Evolutionary conservation across 257 asterid genomes (phyloP).

Genomic region (Osmanthus fragrans): DNA sequence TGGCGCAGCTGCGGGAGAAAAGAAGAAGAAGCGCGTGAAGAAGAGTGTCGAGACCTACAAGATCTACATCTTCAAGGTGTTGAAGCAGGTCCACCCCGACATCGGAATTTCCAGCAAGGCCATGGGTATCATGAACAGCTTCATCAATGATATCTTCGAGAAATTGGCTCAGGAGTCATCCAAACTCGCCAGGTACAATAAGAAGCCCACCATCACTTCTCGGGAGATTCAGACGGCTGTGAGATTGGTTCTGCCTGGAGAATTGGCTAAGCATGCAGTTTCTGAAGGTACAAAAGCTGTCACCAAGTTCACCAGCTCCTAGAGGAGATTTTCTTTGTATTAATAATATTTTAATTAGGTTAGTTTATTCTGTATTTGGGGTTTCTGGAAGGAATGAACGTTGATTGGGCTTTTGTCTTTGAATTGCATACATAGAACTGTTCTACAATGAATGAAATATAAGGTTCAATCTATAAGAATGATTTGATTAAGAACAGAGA

Average conservation of each 20-base stretch:
- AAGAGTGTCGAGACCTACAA: conserved; percentile 1
- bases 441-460: neutral
- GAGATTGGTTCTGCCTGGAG: neutral
- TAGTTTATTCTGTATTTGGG: neutral
- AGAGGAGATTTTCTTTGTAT: neutral
- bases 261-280: neutral
- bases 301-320: neutral
- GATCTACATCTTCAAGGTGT: conserved; percentile 1
- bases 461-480: neutral
- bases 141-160: neutral
- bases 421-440: neutral
- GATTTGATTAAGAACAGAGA: neutral
- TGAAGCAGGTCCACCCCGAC: neutral
- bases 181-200: neutral
- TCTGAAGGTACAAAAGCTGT: neutral
- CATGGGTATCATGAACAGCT: neutral
- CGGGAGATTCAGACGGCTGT: neutral
- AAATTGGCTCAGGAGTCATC: neutral
- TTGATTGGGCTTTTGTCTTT: neutral
- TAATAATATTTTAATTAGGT: neutral
- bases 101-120: neutral
- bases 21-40: neutral
- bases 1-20: neutral
- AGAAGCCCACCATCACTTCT: neutral
- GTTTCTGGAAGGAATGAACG: neutral